Evolutionary conservation across 192 early-diverging fungal species (phyloP), one percentile per base, ranked within the genome.

Genomic region (Lobosporangium transversale): DNA sequence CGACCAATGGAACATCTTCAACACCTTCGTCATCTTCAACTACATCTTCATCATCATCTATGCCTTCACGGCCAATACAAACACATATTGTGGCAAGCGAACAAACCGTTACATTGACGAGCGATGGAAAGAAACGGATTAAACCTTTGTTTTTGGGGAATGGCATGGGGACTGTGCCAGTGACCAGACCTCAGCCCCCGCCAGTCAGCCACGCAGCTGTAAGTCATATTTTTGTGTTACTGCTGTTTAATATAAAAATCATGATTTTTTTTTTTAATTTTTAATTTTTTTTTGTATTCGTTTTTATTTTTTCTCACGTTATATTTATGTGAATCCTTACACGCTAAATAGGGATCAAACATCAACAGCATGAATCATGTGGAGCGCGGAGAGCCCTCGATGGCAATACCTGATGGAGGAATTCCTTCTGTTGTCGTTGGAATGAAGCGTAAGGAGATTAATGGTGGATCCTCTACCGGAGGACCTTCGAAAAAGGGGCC

Each of bases 111-210:
- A 88, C 92, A 0, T 79, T 87, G 48, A 93, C 91, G 9, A 89
- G 89, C 43, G 86, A 91, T 63, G 96, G 96, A 9, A 91, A 93
- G 78, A 94, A 91, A 53, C 83, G 96, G 11, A 95, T 98, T 27
- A 87, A 89, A 27, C 96, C 93, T 6, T 44, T 88, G 53, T 86
- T 89, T 79, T 62, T 91, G 11, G 80, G 87, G 27, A 67, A 62
- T 21, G 73, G 73, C 15, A 76, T 76, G 63, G 65, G 73, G 1
- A n/a, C 59, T 10, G 52, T 37, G 18, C 30, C 63, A 9, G 26
- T 21, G 10, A 0, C 37, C 14, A 18, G 21, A 32, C 58, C 58
- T 48, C 42, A 27, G 21, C 3, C 26, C 8, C 26, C 18, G 37
- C 53, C 66, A 12, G 24, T 20, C 44, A n/a, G 8, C 8, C 18